Conservation (phyloP, 371 early-diverging fungal species). For the Quaeritorhiza haematococci region DNA sequence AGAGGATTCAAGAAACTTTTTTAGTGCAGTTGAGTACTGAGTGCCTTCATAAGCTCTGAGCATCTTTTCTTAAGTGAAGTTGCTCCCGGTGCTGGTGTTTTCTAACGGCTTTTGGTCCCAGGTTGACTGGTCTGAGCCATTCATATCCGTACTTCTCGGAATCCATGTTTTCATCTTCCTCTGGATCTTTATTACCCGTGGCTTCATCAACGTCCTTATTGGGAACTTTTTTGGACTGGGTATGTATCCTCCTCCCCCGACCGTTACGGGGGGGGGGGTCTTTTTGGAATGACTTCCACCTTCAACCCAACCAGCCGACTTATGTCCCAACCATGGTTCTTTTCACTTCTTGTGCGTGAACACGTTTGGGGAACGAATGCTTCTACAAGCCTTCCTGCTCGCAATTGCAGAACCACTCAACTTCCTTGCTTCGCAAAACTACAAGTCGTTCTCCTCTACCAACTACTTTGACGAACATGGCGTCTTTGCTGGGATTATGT, state of each 20-base stretch:
- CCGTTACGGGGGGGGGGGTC: too few species aligned
- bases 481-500: slow-evolving; percentile 38
- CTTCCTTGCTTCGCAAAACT: slow-evolving; percentile 29
- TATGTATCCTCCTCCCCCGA: too few species aligned
- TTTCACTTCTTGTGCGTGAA: slow-evolving; percentile 28
- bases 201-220: slow-evolving; percentile 13
- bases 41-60: too few species aligned
- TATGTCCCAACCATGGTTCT: not conserved
- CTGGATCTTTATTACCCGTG: slow-evolving; percentile 13
- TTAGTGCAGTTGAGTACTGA: too few species aligned
- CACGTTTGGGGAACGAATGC: slow-evolving; percentile 30
- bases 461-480: slow-evolving; percentile 47
- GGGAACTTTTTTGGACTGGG: slow-evolving; percentile 34
- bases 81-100: too few species aligned
- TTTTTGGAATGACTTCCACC: too few species aligned
- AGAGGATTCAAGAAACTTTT: not conserved
- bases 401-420: slow-evolving; percentile 41
- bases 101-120: too few species aligned
- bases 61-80: too few species aligned
- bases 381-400: too few species aligned
- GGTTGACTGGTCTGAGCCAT: slow-evolving; percentile 47
- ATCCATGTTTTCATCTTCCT: slow-evolving; percentile 35
- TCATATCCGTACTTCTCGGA: slow-evolving; percentile 28
- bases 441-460: slow-evolving; percentile 31
- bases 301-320: slow-evolving; percentile 13